phyloP scores from a whole-genome alignment of 768 basidiomycete species.

The Lactarius hatsudake region DNA sequence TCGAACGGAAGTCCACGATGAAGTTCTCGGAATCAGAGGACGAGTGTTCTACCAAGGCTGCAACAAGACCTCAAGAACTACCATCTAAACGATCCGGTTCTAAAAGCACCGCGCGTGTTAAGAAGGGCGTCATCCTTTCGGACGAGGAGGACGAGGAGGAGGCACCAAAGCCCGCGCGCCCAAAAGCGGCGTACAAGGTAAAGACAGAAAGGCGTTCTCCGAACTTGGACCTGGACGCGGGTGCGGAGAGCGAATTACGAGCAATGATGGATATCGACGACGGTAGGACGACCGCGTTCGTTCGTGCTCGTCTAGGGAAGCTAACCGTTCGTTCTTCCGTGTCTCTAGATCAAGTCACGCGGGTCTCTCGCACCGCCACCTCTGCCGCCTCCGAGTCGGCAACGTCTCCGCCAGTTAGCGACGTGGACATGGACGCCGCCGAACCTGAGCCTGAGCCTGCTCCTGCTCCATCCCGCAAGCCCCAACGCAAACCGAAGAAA shows the following conservation, averaged over 20 bases:
- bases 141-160: constrained; percentile 62
- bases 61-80: constrained; percentile 14
- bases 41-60: constrained; percentile 12
- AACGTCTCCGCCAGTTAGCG: constrained; percentile 26
- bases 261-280: constrained; percentile 81
- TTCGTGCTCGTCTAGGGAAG: not conserved
- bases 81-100: constrained; percentile 19
- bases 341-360: constrained; percentile 34
- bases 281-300: constrained; percentile 37
- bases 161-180: constrained; percentile 36
- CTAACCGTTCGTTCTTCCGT: constrained; percentile 36
- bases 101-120: constrained; percentile 36
- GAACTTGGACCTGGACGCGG: constrained; percentile 49
- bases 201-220: constrained; percentile 39
- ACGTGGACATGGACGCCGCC: constrained; percentile 33
- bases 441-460: constrained; percentile 25
- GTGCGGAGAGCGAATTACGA: constrained; percentile 42
- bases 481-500: constrained; percentile 49
- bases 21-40: constrained; percentile 29
- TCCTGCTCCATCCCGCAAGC: constrained; percentile 35
- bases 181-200: constrained; percentile 32
- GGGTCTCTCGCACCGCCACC: constrained; percentile 10
- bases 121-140: constrained; percentile 51
- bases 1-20: constrained; percentile 35
- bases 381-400: constrained; percentile 22